Evolutionary conservation across 495 filamentous ascomycete genomes (phyloP), one percentile per base, ranked within the genome.

Genomic region (Penicillium goetzii): DNA sequence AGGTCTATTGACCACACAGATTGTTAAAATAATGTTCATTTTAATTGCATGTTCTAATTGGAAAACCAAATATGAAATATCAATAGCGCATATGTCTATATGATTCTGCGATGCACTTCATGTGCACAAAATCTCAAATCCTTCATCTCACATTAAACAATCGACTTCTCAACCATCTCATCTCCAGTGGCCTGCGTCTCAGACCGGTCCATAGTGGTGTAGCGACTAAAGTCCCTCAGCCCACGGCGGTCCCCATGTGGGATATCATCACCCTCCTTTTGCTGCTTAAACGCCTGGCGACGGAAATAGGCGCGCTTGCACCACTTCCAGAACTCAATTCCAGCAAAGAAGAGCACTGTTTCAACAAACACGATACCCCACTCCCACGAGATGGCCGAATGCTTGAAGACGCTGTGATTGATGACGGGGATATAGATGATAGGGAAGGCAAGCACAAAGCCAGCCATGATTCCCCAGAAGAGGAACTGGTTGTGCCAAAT

Each of bases 401-500:
- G 89, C 69, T 87, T 89, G 76, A 92, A 92, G 23, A 92, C 88
- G 3, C 78, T 74, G 30, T 78, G 76, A 72, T 90, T 92, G 69
- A 92, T 81, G 17, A 86, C 88, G 0, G 89, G 89, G 56, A 91
- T 87, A 65, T 92, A 92, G 0, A 92, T 72, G 14, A 86, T 85
- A 2, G 89, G 90, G 74, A 92, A 92, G 1, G 89, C 81, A 21
- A 88, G 88, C 32, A 89, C 75, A 74, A 91, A 90, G 4, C 88
- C 89, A 25, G 84, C 77, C 63, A 89, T 79, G 59, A 91, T 81
- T 36, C 86, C 82, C 74, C 78, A 90, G 79, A 92, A 90, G 43
- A 92, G 80, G 77, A 91, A 88, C 68, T 84, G 77, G 76, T 92
- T 92, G 65, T 84, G 77, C 87, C 88, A 90, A 67, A 90, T 78